phyloP scores from a whole-genome alignment of 176 grass and related monocot genomes.

The Eleusine coracana region DNA sequence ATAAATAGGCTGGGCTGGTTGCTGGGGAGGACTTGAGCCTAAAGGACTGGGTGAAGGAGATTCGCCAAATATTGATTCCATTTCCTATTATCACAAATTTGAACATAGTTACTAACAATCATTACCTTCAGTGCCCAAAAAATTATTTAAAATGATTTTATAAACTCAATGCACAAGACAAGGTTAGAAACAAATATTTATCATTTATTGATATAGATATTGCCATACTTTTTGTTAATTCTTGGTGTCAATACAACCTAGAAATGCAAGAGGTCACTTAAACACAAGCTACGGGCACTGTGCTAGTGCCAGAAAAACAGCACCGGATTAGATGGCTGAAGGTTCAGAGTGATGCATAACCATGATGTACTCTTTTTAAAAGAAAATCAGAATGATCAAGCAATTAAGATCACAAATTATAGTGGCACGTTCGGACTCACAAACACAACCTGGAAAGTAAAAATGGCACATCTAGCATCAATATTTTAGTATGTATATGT shows the following conservation, averaged over 20 bases:
- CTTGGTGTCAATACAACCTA: not conserved
- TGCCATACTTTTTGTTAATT: not conserved
- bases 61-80: conserved; percentile 87
- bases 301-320: too few species aligned
- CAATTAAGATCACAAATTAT: not conserved
- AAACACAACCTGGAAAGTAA: not conserved
- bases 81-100: conserved; percentile 60
- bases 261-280: too few species aligned
- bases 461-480: not conserved
- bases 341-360: too few species aligned
- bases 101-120: conserved; percentile 4
- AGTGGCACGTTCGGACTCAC: conserved; percentile 15
- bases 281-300: too few species aligned
- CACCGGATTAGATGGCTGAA: too few species aligned
- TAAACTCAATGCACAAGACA: not conserved
- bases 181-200: conserved; percentile 13
- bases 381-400: not conserved
- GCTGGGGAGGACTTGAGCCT: conserved; percentile 56
- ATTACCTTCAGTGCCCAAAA: not conserved
- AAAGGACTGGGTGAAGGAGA: conserved; percentile 62
- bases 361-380: too few species aligned
- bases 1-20: conserved; percentile 15
- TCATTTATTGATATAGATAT: not conserved
- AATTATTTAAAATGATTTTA: conserved; percentile 12
- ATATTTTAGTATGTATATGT: not conserved